Evolutionary conservation across 768 basidiomycete genomes (phyloP).

Genomic region (Vararia minispora): DNA sequence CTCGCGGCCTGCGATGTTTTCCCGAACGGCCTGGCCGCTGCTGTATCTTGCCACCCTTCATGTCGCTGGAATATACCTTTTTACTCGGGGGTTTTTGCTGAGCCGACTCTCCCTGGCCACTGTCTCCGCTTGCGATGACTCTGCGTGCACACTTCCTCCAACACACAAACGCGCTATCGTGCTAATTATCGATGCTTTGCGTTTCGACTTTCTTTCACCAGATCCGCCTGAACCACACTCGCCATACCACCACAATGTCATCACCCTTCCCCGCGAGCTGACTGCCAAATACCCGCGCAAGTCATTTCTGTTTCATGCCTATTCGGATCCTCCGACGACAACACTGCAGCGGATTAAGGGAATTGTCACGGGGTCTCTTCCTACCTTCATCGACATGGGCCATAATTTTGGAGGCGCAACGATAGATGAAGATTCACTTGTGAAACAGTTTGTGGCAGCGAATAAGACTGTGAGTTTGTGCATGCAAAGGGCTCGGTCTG

Average conservation of each 20-base stretch:
- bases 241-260: constrained; percentile 67
- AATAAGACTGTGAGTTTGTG: constrained; percentile 50
- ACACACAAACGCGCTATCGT: constrained; percentile 76
- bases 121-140: constrained; percentile 29
- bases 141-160: constrained; percentile 36
- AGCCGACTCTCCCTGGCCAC: constrained; percentile 63
- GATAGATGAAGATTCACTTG: constrained; percentile 80
- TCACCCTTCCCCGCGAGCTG: constrained; percentile 70
- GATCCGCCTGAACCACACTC: constrained; percentile 51
- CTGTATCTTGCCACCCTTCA: constrained; percentile 60
- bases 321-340: constrained; percentile 90
- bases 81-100: constrained; percentile 85
- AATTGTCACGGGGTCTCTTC: constrained; percentile 87
- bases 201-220: constrained; percentile 86
- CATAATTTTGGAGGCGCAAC: constrained; percentile 84
- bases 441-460: constrained; percentile 54
- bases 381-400: constrained; percentile 92
- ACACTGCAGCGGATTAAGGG: constrained; percentile 94
- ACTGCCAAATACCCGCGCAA: constrained; percentile 49
- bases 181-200: constrained; percentile 84
- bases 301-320: constrained; percentile 82
- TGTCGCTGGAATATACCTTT: constrained; percentile 73
- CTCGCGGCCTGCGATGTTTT: constrained; percentile 2
- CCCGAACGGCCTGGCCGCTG: constrained; percentile 23
- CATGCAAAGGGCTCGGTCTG: no score